A percentile compares a stretch with the other conserved stretches of the same genome.
Conservation (phyloP, 495 filamentous ascomycete genomes). For the Annulohypoxylon moriforme region DNA sequence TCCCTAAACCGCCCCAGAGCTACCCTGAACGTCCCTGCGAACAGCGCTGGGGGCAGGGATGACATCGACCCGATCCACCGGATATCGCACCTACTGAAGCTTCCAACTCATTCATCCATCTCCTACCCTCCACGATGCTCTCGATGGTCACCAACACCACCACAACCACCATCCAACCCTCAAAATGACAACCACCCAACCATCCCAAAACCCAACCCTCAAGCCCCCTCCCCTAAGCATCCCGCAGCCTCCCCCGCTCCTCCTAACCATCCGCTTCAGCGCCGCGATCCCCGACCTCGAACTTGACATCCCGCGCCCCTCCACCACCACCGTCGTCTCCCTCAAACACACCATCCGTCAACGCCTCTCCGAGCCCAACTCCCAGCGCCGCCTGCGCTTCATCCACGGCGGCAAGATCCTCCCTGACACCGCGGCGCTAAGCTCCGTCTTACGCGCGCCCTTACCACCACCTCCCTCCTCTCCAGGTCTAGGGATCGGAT, state of each 20-base stretch:
- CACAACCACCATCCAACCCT: not conserved
- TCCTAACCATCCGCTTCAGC: conserved; percentile 89
- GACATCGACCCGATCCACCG: conserved; percentile 10
- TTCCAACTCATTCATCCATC: not conserved
- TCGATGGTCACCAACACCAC: not conserved
- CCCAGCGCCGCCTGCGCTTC: conserved; percentile 77
- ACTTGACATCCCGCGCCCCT: conserved; percentile 75
- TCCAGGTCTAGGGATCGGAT: not conserved
- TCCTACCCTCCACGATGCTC: not conserved
- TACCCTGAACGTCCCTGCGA: conserved; percentile 17
- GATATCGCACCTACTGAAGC: conserved; percentile 7
- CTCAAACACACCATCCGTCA: conserved; percentile 85
- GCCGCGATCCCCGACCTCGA: conserved; percentile 84
- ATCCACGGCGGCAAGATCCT: conserved; percentile 90
- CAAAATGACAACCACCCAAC: conserved; percentile 33
- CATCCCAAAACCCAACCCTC: conserved; percentile 26
- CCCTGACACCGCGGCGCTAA: conserved; percentile 73
- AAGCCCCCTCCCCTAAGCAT: conserved; percentile 34
- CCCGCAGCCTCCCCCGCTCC: conserved; percentile 61
- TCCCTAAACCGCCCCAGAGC: conserved; percentile 8
- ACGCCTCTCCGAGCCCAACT: conserved; percentile 70
- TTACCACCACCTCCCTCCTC: conserved; percentile 59
- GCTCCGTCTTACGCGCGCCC: conserved; percentile 70
- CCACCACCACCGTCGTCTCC: conserved; percentile 74
- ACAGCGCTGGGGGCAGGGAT: not conserved